These are phyloP conservation scores for Tylopilus felleus DNA, from an alignment of 768 basidiomycete species.

Conservation along the genomic window DNA sequence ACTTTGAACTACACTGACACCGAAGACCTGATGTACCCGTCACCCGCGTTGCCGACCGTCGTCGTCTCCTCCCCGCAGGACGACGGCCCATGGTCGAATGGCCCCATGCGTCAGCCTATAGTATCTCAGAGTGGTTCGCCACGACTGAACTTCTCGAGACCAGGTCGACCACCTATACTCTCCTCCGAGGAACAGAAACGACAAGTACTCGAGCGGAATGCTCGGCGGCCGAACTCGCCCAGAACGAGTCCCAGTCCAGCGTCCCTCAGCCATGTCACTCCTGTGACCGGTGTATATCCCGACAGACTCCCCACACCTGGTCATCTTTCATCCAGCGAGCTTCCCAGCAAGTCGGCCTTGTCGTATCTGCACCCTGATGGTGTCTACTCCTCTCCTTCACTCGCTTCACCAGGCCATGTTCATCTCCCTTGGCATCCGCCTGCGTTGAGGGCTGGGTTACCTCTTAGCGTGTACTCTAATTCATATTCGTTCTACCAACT, in stretches of 20 bases:
- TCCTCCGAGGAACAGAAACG: constrained; percentile 40
- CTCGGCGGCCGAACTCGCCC: constrained; percentile 37
- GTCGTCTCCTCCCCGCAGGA: constrained; percentile 49
- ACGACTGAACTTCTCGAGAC: constrained; percentile 61
- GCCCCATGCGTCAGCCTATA: constrained; percentile 40
- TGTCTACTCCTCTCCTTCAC: constrained; percentile 14
- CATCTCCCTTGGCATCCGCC: constrained; percentile 35
- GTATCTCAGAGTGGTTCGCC: constrained; percentile 29
- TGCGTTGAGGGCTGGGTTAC: constrained; percentile 35
- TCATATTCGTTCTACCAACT: constrained; percentile 65
- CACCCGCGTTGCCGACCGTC: constrained; percentile 44
- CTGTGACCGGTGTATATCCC: constrained; percentile 21
- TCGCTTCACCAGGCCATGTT: constrained; percentile 4
- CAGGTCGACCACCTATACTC: constrained; percentile 45
- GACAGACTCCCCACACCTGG: background rate
- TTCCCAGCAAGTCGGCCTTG: background rate
- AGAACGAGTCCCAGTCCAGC: constrained; percentile 9
- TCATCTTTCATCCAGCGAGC: background rate
- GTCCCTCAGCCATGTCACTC: constrained; percentile 16
- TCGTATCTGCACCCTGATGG: constrained; percentile 21
- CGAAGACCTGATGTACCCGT: constrained; percentile 15
- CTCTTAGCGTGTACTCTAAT: constrained; percentile 50
- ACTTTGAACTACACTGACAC: constrained; percentile 3
- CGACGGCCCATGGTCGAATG: constrained; percentile 19
- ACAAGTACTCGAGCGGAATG: constrained; percentile 57